A percentile compares a stretch with the other conserved stretches of the same genome.
These are phyloP conservation scores for Curvularia sp. DNA, from an alignment of 2,329 filamentous ascomycete species.

Conservation along the genomic window DNA sequence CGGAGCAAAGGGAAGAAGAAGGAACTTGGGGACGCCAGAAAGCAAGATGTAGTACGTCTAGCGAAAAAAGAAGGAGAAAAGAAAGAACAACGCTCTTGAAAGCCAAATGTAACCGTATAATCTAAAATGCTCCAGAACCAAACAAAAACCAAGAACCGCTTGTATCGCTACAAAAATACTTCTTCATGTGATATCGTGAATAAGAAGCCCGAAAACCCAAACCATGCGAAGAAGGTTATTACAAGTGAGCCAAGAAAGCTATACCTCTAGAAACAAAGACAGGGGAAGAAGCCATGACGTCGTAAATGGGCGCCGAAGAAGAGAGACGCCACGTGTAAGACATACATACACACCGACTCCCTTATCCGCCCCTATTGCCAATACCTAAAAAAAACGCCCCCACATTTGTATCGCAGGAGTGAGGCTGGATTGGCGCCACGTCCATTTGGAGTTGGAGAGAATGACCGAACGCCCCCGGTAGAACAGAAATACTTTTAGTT, in stretches of 20 bases:
- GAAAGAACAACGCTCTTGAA: not conserved
- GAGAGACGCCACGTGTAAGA: not conserved
- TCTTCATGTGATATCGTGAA: not conserved
- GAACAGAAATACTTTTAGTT: constrained; percentile 10
- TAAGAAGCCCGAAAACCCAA: not conserved
- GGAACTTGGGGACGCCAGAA: not conserved
- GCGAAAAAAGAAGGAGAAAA: not conserved
- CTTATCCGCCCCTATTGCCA: not conserved
- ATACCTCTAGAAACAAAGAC: not conserved
- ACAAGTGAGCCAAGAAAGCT: not conserved
- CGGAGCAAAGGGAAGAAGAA: not conserved
- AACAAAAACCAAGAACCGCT: not conserved
- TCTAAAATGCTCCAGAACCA: not conserved
- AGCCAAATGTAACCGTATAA: not conserved
- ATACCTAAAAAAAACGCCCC: not conserved
- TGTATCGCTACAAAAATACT: not conserved
- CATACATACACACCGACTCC: not conserved
- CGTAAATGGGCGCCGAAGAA: not conserved
- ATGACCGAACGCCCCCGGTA: not conserved
- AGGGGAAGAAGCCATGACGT: not conserved
- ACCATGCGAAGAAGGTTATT: not conserved
- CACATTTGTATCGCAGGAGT: not conserved
- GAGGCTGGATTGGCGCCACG: not conserved
- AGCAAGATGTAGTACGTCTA: not conserved
- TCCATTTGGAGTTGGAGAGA: not conserved